Evolutionary conservation across 257 asterid species (phyloP).

Genomic region (Solanum commersonii): DNA sequence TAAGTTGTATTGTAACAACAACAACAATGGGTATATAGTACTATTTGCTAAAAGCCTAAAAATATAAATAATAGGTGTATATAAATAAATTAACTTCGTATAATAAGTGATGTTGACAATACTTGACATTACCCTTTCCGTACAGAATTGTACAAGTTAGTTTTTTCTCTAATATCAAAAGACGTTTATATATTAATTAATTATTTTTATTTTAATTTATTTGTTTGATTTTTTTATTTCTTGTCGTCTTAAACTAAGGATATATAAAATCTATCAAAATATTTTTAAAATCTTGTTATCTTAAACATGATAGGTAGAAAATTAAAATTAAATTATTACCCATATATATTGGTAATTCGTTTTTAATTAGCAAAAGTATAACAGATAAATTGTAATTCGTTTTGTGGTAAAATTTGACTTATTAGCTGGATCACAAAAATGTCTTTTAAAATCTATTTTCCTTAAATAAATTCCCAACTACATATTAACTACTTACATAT

Average conservation of each 20-base stretch:
- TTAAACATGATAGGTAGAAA: background rate
- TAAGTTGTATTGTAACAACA: background rate
- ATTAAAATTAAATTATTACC: background rate
- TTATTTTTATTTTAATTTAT: no score
- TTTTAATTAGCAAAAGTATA: background rate
- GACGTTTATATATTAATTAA: background rate
- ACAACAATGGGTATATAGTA: background rate
- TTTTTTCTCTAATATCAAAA: background rate
- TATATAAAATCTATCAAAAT: background rate
- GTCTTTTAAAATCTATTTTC: background rate
- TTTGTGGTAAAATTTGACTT: background rate
- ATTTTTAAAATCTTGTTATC: background rate
- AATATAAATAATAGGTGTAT: no score
- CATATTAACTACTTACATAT: no score
- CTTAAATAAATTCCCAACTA: background rate
- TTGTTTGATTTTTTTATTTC: background rate
- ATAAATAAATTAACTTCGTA: background rate
- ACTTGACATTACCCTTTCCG: background rate
- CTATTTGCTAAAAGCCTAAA: background rate
- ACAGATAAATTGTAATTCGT: background rate
- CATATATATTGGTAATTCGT: background rate
- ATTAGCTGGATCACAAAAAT: background rate
- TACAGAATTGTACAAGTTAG: background rate
- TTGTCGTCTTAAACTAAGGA: background rate
- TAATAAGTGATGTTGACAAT: background rate